Base-by-base conservation (phyloP, 805 yeast species). In the Pichia thaimueangensis region DNA sequence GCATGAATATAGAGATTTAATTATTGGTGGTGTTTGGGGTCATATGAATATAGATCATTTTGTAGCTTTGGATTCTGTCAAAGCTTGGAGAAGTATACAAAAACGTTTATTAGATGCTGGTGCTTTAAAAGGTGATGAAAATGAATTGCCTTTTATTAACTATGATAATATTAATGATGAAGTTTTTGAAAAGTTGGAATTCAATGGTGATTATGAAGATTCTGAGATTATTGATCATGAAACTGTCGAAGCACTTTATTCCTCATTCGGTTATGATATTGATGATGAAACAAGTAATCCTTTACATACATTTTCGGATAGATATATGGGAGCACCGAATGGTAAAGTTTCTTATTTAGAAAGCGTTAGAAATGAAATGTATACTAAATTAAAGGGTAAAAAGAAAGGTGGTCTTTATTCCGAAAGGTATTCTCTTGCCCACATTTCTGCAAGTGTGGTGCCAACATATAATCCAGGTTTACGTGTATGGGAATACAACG, bases 31-130 rank as follows among this genome's bases (percentile, higher is more conserved):
- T 10, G 63, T 86, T 24, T 86, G 74, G 58, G 96, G 96, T 0
- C 96, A 86, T 58, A 86, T 86, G 95, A 86, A 86, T 60, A 68
- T 86, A 42, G 95, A 87, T 57, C 95, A 86, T 63, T 86, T 83
- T 58, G 70, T 84, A 35, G 87, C 94, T 0, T 66, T 82, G 47
- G 91, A 86, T 63, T 72, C 86, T 2, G 72, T 70, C 37, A 73
- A 75, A 50, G 86, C 93, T 0, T 80, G 84, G 66, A 69, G 70
- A 45, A 72, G 76, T 7, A 64, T 76, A 38, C 44, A 53, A 36
- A 47, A 46, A n/a, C 45, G 50, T 17, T 45, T 58, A 7, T 20
- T 39, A 10, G 10, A 12, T n/a, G 10, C 29, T 30, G 64, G 58
- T 13, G 65, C 58, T 7, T 24, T 51, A 37, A 11, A 8, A 9